These are phyloP conservation scores for Penicillium daleae DNA, from an alignment of 495 filamentous ascomycete genomes.

Conservation along the genomic window DNA sequence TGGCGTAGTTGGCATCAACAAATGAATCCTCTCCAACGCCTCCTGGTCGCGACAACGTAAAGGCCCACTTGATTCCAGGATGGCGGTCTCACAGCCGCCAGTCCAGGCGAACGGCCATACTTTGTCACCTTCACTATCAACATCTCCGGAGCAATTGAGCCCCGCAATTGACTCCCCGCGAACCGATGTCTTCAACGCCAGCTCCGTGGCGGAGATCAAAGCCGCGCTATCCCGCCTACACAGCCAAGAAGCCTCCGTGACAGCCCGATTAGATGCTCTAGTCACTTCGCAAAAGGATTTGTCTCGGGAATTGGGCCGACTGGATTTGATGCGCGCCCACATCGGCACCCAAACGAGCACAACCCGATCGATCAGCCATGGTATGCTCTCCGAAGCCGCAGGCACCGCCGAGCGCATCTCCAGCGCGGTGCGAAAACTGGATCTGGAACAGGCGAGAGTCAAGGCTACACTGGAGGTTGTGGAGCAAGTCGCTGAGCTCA, in stretches of 20 bases:
- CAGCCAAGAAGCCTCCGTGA: conserved; percentile 73
- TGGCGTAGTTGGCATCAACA: conserved; percentile 33
- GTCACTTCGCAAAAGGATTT: conserved; percentile 82
- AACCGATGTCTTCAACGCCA: conserved; percentile 66
- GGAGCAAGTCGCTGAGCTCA: conserved; percentile 94
- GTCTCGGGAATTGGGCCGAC: conserved; percentile 77
- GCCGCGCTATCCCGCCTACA: conserved; percentile 73
- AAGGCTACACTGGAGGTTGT: conserved; percentile 89
- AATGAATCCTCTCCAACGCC: neutral
- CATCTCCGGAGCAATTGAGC: conserved; percentile 16
- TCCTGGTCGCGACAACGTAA: conserved; percentile 1
- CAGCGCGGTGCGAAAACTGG: conserved; percentile 78
- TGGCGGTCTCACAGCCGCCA: conserved; percentile 19
- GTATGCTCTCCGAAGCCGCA: conserved; percentile 82
- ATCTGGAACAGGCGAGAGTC: conserved; percentile 87
- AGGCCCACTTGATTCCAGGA: conserved; percentile 5
- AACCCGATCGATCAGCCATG: conserved; percentile 81
- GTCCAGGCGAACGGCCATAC: conserved; percentile 36
- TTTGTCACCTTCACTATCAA: conserved; percentile 15
- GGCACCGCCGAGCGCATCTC: conserved; percentile 87
- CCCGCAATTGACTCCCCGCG: conserved; percentile 19
- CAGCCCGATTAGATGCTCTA: conserved; percentile 71
- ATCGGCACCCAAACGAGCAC: conserved; percentile 87
- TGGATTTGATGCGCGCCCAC: conserved; percentile 87
- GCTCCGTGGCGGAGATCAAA: conserved; percentile 76